Conservation (phyloP, 2,329 filamentous ascomycete species). For the Hirsutella thompsonii region DNA sequence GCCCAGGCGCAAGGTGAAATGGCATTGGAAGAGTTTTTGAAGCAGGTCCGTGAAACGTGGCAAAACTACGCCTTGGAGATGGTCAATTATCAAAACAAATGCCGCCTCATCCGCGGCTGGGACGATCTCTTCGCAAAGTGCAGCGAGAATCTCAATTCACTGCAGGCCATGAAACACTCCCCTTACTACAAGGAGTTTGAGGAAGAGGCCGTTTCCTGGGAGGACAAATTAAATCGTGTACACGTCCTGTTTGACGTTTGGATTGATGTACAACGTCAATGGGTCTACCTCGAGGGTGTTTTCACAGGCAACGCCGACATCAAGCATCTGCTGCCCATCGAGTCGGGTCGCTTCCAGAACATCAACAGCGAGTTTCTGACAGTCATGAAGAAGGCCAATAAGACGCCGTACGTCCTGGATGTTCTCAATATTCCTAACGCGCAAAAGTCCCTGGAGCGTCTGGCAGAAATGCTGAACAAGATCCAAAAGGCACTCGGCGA, state of each 20-base stretch:
- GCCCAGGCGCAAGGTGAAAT: conserved; percentile 94
- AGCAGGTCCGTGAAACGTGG: conserved; percentile 94
- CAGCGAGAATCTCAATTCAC: conserved; percentile 91
- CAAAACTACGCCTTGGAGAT: conserved; percentile 89
- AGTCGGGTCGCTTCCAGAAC: conserved; percentile 94
- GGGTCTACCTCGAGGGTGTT: conserved; percentile 98
- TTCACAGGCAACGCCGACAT: conserved; percentile 99
- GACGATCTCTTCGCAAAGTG: conserved; percentile 98
- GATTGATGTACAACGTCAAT: conserved; percentile 99
- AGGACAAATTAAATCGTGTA: conserved; percentile 94
- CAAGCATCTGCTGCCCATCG: conserved; percentile 91
- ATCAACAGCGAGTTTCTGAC: conserved; percentile 98
- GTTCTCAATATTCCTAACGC: conserved; percentile 92
- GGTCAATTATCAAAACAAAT: conserved; percentile 96
- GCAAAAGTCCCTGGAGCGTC: conserved; percentile 86
- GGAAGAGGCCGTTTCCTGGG: conserved; percentile 91
- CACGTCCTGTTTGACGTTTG: conserved; percentile 98
- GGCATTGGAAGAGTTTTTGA: conserved; percentile 94
- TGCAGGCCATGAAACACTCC: conserved; percentile 97
- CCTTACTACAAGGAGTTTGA: conserved; percentile 99
- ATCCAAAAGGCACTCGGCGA: conserved; percentile 98
- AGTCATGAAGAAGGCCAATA: conserved; percentile 99
- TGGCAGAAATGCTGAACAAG: conserved; percentile 96
- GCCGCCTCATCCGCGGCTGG: conserved; percentile 91
- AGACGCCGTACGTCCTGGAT: conserved; percentile 88